phyloP scores from a whole-genome alignment of 208 protist genomes.

The Trypanosoma grayi region DNA sequence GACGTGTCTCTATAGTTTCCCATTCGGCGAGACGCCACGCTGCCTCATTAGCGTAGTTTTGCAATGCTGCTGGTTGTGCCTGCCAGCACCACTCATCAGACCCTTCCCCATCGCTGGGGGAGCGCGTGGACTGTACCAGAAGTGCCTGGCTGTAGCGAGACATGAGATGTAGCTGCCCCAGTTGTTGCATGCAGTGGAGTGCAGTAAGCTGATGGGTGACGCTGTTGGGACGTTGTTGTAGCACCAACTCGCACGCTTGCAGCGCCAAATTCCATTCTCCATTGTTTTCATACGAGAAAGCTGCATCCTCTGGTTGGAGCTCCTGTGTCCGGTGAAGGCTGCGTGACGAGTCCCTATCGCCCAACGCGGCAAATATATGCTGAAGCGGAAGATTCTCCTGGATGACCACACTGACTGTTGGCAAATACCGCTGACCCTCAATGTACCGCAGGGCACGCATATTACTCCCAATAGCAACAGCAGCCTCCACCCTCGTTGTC shows the following conservation, averaged over 20 bases:
- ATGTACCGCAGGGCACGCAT: conserved; percentile 75
- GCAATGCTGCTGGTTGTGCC: conserved; percentile 32
- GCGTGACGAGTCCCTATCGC: conserved; percentile 76
- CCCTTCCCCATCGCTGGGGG: background rate
- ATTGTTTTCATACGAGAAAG: conserved; percentile 82
- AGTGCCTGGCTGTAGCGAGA: conserved; percentile 58
- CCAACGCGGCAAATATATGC: conserved; percentile 74
- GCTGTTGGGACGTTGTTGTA: conserved; percentile 68
- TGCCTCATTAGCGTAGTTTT: conserved; percentile 83
- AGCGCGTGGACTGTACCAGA: conserved; percentile 4
- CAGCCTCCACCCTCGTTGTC: conserved; percentile 37
- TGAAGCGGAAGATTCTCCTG: conserved; percentile 51
- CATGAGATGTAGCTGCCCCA: conserved; percentile 86
- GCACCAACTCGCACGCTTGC: conserved; percentile 71
- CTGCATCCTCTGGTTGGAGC: conserved; percentile 48
- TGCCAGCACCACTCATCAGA: conserved; percentile 7
- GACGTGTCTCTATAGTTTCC: conserved; percentile 42
- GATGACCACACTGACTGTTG: conserved; percentile 18
- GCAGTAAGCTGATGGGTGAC: conserved; percentile 70
- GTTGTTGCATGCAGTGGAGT: conserved; percentile 80
- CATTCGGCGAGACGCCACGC: conserved; percentile 86
- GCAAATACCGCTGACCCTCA: conserved; percentile 61
- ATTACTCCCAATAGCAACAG: conserved; percentile 68
- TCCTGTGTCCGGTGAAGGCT: conserved; percentile 57
- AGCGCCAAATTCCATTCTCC: conserved; percentile 80